These are phyloP conservation scores for Drechslerella dactyloides DNA, from an alignment of 2,329 filamentous ascomycete species.

Conservation along the genomic window DNA sequence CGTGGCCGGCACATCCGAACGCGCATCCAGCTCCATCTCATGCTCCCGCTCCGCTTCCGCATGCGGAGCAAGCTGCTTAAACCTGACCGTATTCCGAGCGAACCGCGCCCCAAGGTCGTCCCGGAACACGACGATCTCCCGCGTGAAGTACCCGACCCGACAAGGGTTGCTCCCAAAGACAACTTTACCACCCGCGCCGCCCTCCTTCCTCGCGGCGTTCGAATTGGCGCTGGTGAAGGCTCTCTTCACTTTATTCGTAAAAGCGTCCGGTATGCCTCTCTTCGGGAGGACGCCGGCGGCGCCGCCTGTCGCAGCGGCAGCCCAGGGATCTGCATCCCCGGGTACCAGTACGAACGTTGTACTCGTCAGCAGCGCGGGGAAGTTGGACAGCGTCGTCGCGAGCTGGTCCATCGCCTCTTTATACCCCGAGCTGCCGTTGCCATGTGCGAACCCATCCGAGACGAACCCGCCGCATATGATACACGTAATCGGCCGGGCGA, in stretches of 20 bases:
- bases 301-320: slow-evolving; percentile 79
- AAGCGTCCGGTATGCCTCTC: slow-evolving; percentile 79
- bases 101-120: slow-evolving; percentile 85
- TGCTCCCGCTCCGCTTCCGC: slow-evolving; percentile 54
- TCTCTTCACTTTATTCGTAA: slow-evolving; percentile 83
- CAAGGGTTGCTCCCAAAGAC: slow-evolving; percentile 90
- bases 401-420: slow-evolving; percentile 94
- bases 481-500: slow-evolving; percentile 57
- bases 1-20: slow-evolving; percentile 39
- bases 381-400: slow-evolving; percentile 81
- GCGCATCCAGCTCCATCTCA: slow-evolving; percentile 62
- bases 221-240: slow-evolving; percentile 77
- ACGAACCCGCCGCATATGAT: slow-evolving; percentile 55
- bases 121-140: slow-evolving; percentile 84
- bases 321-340: slow-evolving; percentile 97
- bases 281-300: slow-evolving; percentile 73
- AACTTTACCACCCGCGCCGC: slow-evolving; percentile 70
- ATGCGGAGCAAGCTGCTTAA: slow-evolving; percentile 61
- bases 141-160: slow-evolving; percentile 79
- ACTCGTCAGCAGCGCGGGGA: slow-evolving; percentile 76
- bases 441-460: slow-evolving; percentile 55
- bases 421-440: slow-evolving; percentile 87
- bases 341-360: slow-evolving; percentile 92
- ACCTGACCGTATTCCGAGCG: slow-evolving; percentile 74
- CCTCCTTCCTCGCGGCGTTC: slow-evolving; percentile 64